These are phyloP conservation scores for Thraustotheca clavata DNA, from an alignment of 352 stramenopile genomes.

Conservation along the genomic window DNA sequence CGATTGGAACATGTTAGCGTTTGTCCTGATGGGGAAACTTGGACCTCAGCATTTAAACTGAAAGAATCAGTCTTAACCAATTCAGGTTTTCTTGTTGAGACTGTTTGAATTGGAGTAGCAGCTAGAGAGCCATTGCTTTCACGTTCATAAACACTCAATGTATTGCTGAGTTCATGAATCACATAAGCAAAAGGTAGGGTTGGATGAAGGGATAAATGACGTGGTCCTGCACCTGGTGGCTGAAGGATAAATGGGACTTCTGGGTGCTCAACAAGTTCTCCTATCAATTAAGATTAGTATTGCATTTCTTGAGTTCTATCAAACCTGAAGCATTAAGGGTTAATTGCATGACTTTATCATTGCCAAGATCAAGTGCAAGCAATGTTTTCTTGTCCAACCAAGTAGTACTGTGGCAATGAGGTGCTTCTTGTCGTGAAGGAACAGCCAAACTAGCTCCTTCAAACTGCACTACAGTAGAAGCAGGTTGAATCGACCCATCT, in stretches of 20 bases:
- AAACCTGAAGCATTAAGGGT: slow-evolving; percentile 28
- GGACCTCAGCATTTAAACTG: slow-evolving; percentile 12
- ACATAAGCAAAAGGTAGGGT: slow-evolving; percentile 51
- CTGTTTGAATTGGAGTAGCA: slow-evolving; percentile 38
- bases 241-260: slow-evolving; percentile 29
- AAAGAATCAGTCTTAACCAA: background rate
- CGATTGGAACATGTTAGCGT: background rate
- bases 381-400: slow-evolving; percentile 38
- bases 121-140: slow-evolving; percentile 39
- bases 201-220: slow-evolving; percentile 67
- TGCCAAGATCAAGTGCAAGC: slow-evolving; percentile 57
- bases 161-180: slow-evolving; percentile 56
- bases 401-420: slow-evolving; percentile 68
- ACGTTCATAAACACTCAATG: slow-evolving; percentile 48
- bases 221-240: slow-evolving; percentile 43
- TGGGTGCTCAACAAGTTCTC: slow-evolving; percentile 21
- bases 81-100: slow-evolving; percentile 32
- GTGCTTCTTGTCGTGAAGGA: slow-evolving; percentile 57
- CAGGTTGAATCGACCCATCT: slow-evolving; percentile 41
- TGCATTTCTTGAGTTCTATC: background rate
- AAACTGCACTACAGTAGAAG: slow-evolving; percentile 40
- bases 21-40: background rate
- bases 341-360: slow-evolving; percentile 56
- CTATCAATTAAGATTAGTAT: slow-evolving; percentile 11
- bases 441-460: slow-evolving; percentile 35